Percentiles rank a stretch among this genome's conserved stretches.
Evolutionary conservation across 805 yeast genomes (phyloP).

Genomic region (Wickerhamiella sergipiensis): DNA sequence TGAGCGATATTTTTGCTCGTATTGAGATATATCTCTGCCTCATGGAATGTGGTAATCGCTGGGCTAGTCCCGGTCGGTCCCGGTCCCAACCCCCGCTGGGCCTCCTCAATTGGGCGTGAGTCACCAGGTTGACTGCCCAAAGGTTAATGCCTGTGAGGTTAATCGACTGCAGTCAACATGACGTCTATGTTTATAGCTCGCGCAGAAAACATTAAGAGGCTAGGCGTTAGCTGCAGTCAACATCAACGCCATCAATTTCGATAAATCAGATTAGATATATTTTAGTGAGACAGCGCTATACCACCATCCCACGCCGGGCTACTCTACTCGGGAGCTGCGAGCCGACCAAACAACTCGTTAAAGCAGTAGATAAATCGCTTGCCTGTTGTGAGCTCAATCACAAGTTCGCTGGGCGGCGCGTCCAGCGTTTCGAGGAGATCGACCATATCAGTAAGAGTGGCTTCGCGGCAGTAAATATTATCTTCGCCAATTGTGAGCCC

Average conservation of each 20-base stretch:
- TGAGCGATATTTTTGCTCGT: slow-evolving; percentile 57
- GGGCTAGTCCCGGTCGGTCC: too few species aligned
- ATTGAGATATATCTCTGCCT: slow-evolving; percentile 37
- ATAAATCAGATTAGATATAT: too few species aligned
- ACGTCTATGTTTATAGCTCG: too few species aligned
- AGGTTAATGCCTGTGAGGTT: neutral
- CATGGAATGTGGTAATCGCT: slow-evolving; percentile 2
- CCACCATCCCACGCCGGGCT: too few species aligned
- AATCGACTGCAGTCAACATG: too few species aligned
- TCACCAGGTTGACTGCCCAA: neutral
- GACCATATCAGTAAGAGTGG: slow-evolving; percentile 16
- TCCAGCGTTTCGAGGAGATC: slow-evolving; percentile 13
- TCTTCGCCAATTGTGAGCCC: slow-evolving; percentile 19
- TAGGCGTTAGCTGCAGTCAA: too few species aligned
- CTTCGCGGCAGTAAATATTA: slow-evolving; percentile 16
- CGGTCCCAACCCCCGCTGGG: neutral
- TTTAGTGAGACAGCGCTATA: too few species aligned
- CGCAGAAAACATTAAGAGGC: too few species aligned
- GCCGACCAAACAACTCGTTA: slow-evolving; percentile 7
- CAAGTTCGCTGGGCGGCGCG: slow-evolving; percentile 8
- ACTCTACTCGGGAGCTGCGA: neutral
- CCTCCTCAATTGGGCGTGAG: neutral
- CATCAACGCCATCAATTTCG: too few species aligned
- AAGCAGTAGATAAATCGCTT: slow-evolving; percentile 14
- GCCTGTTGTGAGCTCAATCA: slow-evolving; percentile 5